phyloP scores from a whole-genome alignment of 768 basidiomycete species.

The Boletus bicolor region DNA sequence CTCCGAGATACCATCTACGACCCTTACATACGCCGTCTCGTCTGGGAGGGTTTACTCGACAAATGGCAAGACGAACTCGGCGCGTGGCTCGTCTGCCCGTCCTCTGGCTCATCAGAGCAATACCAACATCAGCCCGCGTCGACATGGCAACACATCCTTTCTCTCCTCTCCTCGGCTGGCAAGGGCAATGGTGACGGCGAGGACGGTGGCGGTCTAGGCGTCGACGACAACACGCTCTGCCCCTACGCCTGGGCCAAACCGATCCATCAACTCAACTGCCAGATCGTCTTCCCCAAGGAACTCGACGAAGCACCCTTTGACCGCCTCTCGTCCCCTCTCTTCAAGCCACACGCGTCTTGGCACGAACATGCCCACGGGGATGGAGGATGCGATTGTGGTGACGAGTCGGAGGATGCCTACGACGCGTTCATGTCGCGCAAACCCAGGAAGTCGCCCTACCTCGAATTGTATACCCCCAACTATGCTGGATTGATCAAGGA shows the following conservation, averaged over 20 bases:
- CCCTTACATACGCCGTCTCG: constrained; percentile 79
- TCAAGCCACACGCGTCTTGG: background rate
- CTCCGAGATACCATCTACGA: constrained; percentile 84
- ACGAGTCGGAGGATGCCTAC: background rate
- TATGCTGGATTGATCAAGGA: constrained; percentile 71
- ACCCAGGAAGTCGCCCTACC: constrained; percentile 34
- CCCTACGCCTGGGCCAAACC: constrained; percentile 77
- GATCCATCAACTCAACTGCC: constrained; percentile 77
- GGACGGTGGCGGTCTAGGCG: constrained; percentile 27
- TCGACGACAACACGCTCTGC: constrained; percentile 62
- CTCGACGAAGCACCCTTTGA: constrained; percentile 41
- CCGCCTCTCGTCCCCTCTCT: constrained; percentile 34
- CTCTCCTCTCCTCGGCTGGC: constrained; percentile 1
- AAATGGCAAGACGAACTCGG: constrained; percentile 61
- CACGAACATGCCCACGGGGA: background rate
- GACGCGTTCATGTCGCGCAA: background rate
- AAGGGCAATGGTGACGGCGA: constrained; percentile 14
- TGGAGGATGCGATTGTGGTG: background rate
- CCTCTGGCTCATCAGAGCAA: constrained; percentile 1
- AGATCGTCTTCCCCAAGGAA: constrained; percentile 72
- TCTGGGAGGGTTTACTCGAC: constrained; percentile 77
- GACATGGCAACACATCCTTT: constrained; percentile 27
- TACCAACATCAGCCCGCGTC: constrained; percentile 11
- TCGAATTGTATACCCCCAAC: constrained; percentile 78
- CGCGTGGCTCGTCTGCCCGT: constrained; percentile 69